Percentiles rank a stretch among this genome's conserved stretches.
Evolutionary conservation across 208 protist species (phyloP).

Genomic region (Leishmania braziliensis): DNA sequence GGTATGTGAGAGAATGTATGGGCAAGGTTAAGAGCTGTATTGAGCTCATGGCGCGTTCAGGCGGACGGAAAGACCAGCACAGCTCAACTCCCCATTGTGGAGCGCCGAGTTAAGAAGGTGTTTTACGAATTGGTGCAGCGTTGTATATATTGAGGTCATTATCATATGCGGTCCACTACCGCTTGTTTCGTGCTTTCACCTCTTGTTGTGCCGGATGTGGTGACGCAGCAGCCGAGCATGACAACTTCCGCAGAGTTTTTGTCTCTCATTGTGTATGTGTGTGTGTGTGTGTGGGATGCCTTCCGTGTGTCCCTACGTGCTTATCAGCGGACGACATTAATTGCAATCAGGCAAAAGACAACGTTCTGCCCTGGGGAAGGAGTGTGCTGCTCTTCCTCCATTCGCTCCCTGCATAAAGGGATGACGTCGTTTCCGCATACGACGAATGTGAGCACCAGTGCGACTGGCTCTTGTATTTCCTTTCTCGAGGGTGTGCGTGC

Average conservation of each 20-base stretch:
- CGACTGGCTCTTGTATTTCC: background rate
- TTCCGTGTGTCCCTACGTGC: background rate
- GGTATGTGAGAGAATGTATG: background rate
- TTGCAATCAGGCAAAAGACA: background rate
- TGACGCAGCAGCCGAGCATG: background rate
- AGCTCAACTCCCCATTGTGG: background rate
- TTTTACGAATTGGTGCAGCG: background rate
- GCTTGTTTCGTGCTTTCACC: background rate
- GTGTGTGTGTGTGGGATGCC: background rate
- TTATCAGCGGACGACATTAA: background rate
- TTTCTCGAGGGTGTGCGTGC: background rate
- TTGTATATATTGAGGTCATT: background rate
- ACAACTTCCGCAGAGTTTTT: background rate
- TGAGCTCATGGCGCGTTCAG: background rate
- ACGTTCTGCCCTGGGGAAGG: background rate
- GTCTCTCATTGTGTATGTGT: background rate
- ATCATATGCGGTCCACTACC: background rate
- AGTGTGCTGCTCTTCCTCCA: background rate
- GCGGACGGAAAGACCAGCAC: background rate
- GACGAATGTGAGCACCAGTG: background rate
- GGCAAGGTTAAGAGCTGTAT: background rate
- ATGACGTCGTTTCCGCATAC: background rate
- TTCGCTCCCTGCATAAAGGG: background rate
- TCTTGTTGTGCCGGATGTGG: background rate
- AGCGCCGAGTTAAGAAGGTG: background rate